Conservation (phyloP, 306 rosid genomes). For the Oemleria cerasiformis region DNA sequence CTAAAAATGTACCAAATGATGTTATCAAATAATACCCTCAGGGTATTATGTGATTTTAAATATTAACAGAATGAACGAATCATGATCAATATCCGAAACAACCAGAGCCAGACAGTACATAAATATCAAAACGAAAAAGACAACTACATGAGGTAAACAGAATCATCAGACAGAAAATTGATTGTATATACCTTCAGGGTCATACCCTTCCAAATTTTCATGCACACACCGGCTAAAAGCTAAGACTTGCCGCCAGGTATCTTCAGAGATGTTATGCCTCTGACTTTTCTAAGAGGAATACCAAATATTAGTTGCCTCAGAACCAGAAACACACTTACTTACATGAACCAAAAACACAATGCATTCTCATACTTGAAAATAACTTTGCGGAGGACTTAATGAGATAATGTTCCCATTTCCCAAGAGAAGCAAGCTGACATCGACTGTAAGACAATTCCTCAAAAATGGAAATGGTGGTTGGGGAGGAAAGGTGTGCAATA, state of each 20-base stretch:
- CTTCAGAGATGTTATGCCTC: slow-evolving; percentile 92
- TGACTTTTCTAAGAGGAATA: slow-evolving; percentile 66
- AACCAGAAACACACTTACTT: not conserved
- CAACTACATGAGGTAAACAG: too few species aligned
- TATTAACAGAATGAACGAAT: too few species aligned
- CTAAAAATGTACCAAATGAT: too few species aligned
- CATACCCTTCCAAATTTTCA: slow-evolving; percentile 87
- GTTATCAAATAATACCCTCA: too few species aligned
- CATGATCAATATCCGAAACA: too few species aligned
- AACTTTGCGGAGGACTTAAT: not conserved
- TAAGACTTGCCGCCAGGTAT: slow-evolving; percentile 94
- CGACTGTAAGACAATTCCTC: not conserved
- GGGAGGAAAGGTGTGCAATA: not conserved
- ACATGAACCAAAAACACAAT: not conserved
- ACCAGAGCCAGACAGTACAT: too few species aligned
- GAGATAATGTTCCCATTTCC: not conserved
- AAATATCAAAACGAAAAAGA: too few species aligned
- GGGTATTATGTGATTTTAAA: too few species aligned
- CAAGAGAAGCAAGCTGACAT: not conserved
- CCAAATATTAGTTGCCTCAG: slow-evolving; percentile 35
- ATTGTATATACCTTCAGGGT: slow-evolving; percentile 76
- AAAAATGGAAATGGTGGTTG: not conserved
- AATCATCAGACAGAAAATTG: not conserved
- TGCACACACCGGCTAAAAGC: slow-evolving; percentile 91
- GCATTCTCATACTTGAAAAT: not conserved